Evolutionary conservation across 2,329 filamentous ascomycete species (phyloP), one percentile per base, ranked within the genome.

Genomic region (Nigrospora sphaerica): DNA sequence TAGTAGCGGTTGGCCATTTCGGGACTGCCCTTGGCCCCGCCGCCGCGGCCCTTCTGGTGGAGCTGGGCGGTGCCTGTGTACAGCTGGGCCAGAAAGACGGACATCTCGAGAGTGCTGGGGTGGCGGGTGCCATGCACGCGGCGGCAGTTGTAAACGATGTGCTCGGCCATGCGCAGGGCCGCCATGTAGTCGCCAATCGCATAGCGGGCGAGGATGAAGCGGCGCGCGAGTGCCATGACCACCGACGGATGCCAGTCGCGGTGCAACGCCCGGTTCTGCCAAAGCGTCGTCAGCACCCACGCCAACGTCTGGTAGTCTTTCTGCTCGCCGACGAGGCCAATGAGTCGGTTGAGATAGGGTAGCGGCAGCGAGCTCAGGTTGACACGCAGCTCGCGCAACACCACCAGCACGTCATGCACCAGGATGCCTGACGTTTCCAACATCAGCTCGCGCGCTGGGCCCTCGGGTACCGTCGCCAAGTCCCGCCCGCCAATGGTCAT

Each of bases 301-400:
- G 64, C 59, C 6, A 73, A 62, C 7, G 61, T 69, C 38, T 60
- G 56, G 57, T 72, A 72, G 52, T 74, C 68, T 40, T 66, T 44
- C 48, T 72, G 68, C 46, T 70, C 66, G 43, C 69, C 70, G 11
- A 74, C 59, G 0, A 73, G 53, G 9, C 57, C 60, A 16, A 70
- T 66, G 17, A 74, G 52, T 31, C 61, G 62, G 54, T 69, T 71
- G 23, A 74, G 53, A 44, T 73, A 63, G 32, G 58, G 55, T 33
- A 72, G 59, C 43, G 51, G 54, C 41, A 74, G 58, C 39, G 67
- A 62, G 12, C 67, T 63, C 28, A 73, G 59, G 51, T 70, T 68
- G 54, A 73, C 64, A 32, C 69, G 64, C 39, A 67, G 54, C 5
- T 58, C 60, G 44, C 60, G 60, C 52, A 69, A 61, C 36, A 70